Base-by-base conservation (phyloP, 2,329 filamentous ascomycete genomes). In the Fusarium sambucinum region DNA sequence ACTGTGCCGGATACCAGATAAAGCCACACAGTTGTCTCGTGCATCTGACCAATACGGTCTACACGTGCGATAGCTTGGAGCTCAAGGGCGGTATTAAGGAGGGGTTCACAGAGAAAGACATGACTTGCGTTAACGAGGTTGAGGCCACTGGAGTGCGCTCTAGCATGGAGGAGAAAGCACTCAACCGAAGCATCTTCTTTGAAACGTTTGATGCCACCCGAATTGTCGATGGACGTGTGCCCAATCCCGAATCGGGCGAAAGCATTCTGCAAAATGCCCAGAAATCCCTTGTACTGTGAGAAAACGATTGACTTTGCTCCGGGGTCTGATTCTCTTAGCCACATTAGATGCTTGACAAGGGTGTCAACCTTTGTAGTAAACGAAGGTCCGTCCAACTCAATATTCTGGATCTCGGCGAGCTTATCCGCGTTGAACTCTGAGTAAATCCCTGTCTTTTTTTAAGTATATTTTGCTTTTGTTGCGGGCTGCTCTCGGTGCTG, bases 21-120 rank as follows among this genome's bases (percentile, higher is more conserved):
- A 78, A 97, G 91, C 92, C 94, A 98, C 2, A 98, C 94, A 0
- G 93, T 97, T 1, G 96, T 99, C 69, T 92, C 86, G 52, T 92
- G 89, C 67, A 90, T 85, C 79, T 98, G 96, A 0, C 96, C 96
- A 67, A 99, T 99, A 35, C 96, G 89, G 76, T 99, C 94, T 2
- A 99, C 94, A 57, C 96, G 91, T 1, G 95, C 94, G 74, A 98
- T 97, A 16, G 94, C 95, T 78, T 99, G 96, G 12, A 98, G 85
- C 78, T 98, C 96, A 17, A 99, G 88, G 0, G 94, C 94, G 0
- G 95, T 95, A 75, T 98, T 97, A 71, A 98, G 89, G 5, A 98
- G 83, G 4, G 96, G 96, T 76, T 99, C 96, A 77, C 94, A 97
- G 6, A 99, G 86, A 75, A 98, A 96, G 2, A 98, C 94, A 75